Evolutionary conservation across 257 asterid genomes (phyloP), one percentile per base, ranked within the genome.

Genomic region (Solanum chilense): DNA sequence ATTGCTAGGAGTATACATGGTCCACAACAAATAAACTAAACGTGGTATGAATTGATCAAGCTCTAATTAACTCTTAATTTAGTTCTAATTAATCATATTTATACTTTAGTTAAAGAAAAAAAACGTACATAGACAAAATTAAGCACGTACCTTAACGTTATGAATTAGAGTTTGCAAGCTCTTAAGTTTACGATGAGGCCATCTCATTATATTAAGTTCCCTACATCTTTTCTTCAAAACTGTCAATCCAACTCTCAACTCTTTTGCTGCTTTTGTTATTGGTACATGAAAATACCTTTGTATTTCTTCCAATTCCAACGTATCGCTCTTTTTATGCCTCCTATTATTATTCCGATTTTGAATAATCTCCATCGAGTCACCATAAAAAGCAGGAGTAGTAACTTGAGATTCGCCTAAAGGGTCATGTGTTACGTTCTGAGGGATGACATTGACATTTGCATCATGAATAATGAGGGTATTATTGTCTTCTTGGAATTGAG

Each of bases 131-230:
- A 52, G 62, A 52, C 23, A 52, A 52, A 52, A 52, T 52, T 52
- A 52, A 56, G 11, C n/a, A 56, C 14, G 44, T 90, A 94, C 99
- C 98, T 94, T 95, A 42, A 92, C 95, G 84, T 93, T 94, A 73
- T 89, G 86, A 77, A 96, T 96, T n/a, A 96, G 95, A n/a, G 94
- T 93, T 47, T 91, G 88, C 92, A 96, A 89, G 91, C 99, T 96
- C 94, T 95, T 96, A 92, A 96, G 92, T 88, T 96, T 95, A 7
- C 99, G 88, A 58, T 94, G 99, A 15, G 99, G 98, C 98, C 99
- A 96, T 12, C 99, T 69, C 86, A 80, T 89, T 39, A 96, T 94
- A 75, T 92, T 94, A 5, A 96, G 87, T 90, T 95, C 96, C 37
- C 98, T 87, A 21, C 99, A 96, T 37, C 99, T 85, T 86, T 95